These are phyloP conservation scores for Halocafeteria seosinensis DNA, from an alignment of 108 stramenopile species.

Conservation along the genomic window DNA sequence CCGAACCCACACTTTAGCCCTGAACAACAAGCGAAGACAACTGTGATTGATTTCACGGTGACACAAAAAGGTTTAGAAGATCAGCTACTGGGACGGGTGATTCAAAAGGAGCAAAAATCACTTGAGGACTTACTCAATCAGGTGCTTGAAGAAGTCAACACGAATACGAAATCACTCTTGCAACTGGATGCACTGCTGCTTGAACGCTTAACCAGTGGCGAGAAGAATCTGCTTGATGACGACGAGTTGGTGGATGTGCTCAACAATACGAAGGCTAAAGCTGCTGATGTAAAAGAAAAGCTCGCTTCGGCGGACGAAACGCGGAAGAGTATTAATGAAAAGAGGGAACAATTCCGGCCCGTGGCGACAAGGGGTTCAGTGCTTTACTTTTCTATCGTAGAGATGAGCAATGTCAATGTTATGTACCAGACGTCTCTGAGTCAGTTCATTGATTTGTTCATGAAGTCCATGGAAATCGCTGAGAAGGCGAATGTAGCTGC, in stretches of 20 bases:
- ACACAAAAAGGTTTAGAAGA: slow-evolving; percentile 74
- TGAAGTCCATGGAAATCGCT: slow-evolving; percentile 30
- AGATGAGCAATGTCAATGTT: slow-evolving; percentile 59
- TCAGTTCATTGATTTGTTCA: slow-evolving; percentile 66
- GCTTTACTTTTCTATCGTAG: slow-evolving; percentile 72
- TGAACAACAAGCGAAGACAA: slow-evolving; percentile 77
- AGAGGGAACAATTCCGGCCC: slow-evolving; percentile 71
- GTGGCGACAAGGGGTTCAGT: slow-evolving; percentile 67
- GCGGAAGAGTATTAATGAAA: slow-evolving; percentile 58
- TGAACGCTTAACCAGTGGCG: slow-evolving; percentile 59
- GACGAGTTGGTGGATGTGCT: slow-evolving; percentile 68
- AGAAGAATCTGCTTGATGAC: slow-evolving; percentile 65
- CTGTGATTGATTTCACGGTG: slow-evolving; percentile 72
- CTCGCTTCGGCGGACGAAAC: slow-evolving; percentile 65
- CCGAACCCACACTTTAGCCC: slow-evolving; percentile 73
- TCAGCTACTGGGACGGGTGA: slow-evolving; percentile 70
- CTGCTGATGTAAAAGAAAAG: slow-evolving; percentile 65
- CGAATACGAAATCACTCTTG: slow-evolving; percentile 63
- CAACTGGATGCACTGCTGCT: slow-evolving; percentile 57
- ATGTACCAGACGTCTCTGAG: slow-evolving; percentile 76
- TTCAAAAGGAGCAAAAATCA: slow-evolving; percentile 69
- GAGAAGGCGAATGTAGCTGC: slow-evolving; percentile 53
- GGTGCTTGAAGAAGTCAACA: slow-evolving; percentile 69
- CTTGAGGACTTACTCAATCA: slow-evolving; percentile 71
- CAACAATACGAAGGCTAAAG: slow-evolving; percentile 69